Base-by-base conservation (phyloP, 2,329 filamentous ascomycete genomes). In the Xylariomycetidae sp. region DNA sequence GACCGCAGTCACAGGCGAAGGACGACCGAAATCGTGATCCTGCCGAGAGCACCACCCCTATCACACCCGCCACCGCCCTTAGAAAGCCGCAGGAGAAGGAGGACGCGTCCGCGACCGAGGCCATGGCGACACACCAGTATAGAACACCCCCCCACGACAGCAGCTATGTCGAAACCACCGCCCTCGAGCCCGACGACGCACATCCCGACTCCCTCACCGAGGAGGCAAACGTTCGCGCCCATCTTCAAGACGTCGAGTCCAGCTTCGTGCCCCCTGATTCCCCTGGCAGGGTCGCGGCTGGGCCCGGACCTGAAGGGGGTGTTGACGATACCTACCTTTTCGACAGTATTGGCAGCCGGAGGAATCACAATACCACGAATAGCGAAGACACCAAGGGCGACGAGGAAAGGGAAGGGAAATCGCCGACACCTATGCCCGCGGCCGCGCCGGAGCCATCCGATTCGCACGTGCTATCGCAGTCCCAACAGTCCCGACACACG, bases 211-310 rank as follows among this genome's bases (percentile, higher is more conserved):
- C 70, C 4, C 52, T 74, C 25, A 68, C 67, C 26, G 72, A 76
- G 25, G 54, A 57, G 43, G 64, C 68, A 29, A 65, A 65, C 26
- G 64, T 78, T 14, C 64, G 68, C 40, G 67, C 69, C 35, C 75
- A 80, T 49, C 55, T 82, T 14, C 67, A 72, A 46, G 77, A 82
- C 48, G 68, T 80, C 41, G 78, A 82, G 50, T 81, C 77, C 20
- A 82, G 77, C 58, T 82, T 82, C 48, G 53, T 78, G 34, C 70
- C 73, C 2, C 66, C 69, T 5, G 53, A 73, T 5, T 80, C 76
- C 6, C 76, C 76, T 10, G 66, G 79, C 29, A 65, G 47, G 12
- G 41, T 50, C n/a, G 29, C 64, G 22, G n/a, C n/a, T n/a, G n/a
- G n/a, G n/a, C n/a, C n/a, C n/a, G 60, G 66, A 31, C 57, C 63